Evolutionary conservation across 2,329 filamentous ascomycete genomes (phyloP), one percentile per base, ranked within the genome.

Genomic region (Colletotrichum sp.): DNA sequence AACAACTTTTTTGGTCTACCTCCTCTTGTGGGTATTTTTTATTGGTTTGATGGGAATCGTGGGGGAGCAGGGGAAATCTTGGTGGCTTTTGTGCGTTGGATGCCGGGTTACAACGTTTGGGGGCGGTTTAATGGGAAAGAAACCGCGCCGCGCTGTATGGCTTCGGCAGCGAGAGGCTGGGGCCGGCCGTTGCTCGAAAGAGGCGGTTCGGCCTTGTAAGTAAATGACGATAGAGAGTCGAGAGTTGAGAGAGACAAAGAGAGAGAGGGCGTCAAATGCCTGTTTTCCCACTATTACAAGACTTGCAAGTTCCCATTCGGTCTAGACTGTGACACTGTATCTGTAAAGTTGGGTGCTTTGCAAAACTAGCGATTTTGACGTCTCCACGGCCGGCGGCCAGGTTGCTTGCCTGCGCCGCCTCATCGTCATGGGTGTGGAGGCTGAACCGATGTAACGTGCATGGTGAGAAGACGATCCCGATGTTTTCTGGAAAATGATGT

Each of bases 161-260:
- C 28, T 28, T 56, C 36, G 65, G 73, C 68, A 66, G 73, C 38
- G 59, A 58, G 61, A 70, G 73, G 64, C 64, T 70, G 43, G 28
- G 34, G 75, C 28, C 55, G 21, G 64, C 56, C 12, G 69, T 67
- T 67, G 12, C 73, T 77, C 75, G 75, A 76, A 73, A 77, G 75
- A 77, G 75, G 52, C 73, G 64, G 64, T 52, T n/a, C 28, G 55
- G 69, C 75, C 34, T 69, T 69, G 64, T 67, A 70, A 59, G 73
- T 56, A 63, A 58, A 43, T 71, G 76, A 73, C 68, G 71, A 73
- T 73, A 64, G 73, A 75, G 63, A 75, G 69, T 75, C 52, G 48
- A 77, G 75, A 77, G 61, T 48, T 13, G 43, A 32, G 16, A 59
- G 56, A 59, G 56, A 58, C 55, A 59, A 21, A 34, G 30, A 34